phyloP scores from a whole-genome alignment of 108 stramenopile genomes.

The Cyclotella choctawhatcheeana region DNA sequence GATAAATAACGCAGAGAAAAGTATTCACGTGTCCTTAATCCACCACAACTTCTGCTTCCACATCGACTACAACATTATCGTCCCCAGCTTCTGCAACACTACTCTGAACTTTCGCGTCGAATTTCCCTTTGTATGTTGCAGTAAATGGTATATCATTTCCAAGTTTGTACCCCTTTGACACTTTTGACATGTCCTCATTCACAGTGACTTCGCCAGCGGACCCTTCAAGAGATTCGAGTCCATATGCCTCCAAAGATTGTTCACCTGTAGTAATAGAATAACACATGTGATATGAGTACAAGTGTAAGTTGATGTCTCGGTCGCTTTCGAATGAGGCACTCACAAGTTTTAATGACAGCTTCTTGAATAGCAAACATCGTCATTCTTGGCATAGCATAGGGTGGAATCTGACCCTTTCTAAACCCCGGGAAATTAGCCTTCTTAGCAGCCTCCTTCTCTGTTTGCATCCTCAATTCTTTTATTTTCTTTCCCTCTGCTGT shows the following conservation, averaged over 20 bases:
- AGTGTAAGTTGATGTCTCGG: no score
- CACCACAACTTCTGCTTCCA: slow-evolving; percentile 42
- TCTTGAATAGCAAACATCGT: slow-evolving; percentile 83
- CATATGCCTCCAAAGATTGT: slow-evolving; percentile 74
- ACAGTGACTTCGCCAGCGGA: slow-evolving; percentile 66
- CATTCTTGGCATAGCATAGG: slow-evolving; percentile 86
- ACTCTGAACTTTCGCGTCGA: slow-evolving; percentile 39
- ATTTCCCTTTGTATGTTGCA: slow-evolving; percentile 68
- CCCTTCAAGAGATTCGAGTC: slow-evolving; percentile 71
- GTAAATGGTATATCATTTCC: slow-evolving; percentile 77
- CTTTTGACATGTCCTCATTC: slow-evolving; percentile 72
- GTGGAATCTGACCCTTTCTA: slow-evolving; percentile 85
- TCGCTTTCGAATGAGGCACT: no score
- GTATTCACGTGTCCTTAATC: no score
- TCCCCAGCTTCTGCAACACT: background rate
- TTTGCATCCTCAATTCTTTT: slow-evolving; percentile 60
- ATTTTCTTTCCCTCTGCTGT: slow-evolving; percentile 63
- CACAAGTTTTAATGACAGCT: slow-evolving; percentile 77
- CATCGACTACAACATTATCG: slow-evolving; percentile 46
- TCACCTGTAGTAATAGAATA: slow-evolving; percentile 18
- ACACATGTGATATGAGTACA: background rate
- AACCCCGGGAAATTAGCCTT: slow-evolving; percentile 91
- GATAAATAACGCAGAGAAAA: no score
- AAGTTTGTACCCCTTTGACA: slow-evolving; percentile 78
- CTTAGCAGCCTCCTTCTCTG: slow-evolving; percentile 80